Base-by-base conservation (phyloP, 441 rosid species). In the Populus trichocarpa region DNA sequence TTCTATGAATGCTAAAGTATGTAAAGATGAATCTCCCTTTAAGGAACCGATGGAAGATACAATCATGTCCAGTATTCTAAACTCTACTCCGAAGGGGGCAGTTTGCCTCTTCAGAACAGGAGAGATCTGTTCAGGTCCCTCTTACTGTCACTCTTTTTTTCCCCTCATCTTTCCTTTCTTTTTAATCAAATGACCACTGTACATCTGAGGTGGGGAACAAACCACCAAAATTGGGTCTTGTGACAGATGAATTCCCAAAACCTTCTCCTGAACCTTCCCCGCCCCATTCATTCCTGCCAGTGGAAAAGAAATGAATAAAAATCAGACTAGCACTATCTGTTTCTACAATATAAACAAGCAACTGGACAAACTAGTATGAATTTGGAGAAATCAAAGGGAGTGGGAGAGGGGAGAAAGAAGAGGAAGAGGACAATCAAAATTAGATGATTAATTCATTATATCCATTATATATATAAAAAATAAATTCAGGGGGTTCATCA, bases 141-240 rank as follows among this genome's bases (percentile, higher is more conserved):
- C 86, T 76, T 81, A 83, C 75, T 77, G 75, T 81, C 85, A 80
- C 84, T 35, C 32, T 53, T 6, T 30, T 3, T 3, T 0, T 0
- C 32, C 32, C 32, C 30, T 0, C 30, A 25, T 28, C 26, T 72
- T 70, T 22, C 65, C 1, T 61, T 50, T 82, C 32, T 30, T 65
- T 75, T 82, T 72, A 84, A 77, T 88, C 85, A 81, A 86, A 89
- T 78, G 82, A 88, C 98, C 94, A 88, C 89, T 89, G 91, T 88
- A 89, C 98, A 89, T 88, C 90, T 81, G 87, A 81, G 85, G 69
- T 78, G 70, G 88, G 88, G 83, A 83, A 87, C 71, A 81, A 80
- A 79, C 92, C 92, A 82, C 89, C 93, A 70, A 83, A 81, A 77
- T 78, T 85, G 30, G 87, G 84, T 80, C 86, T 85, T 6, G 78